Evolutionary conservation across 352 stramenopile genomes (phyloP).

Genomic region (Globisporangium radiosum): DNA sequence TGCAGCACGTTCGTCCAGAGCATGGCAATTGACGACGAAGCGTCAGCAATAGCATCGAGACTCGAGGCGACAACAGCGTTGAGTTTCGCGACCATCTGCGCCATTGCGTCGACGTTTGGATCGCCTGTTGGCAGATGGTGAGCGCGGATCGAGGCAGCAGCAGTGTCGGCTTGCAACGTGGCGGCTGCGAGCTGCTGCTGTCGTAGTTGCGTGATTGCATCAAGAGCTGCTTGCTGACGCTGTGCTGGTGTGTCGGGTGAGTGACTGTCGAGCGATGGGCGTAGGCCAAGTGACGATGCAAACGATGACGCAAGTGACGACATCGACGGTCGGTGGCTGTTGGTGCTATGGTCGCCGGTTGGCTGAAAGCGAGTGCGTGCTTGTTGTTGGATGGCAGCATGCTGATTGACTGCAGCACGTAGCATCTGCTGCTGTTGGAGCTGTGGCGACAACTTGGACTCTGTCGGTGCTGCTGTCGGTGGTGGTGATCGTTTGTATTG

Average conservation of each 20-base stretch:
- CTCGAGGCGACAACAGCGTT: slow-evolving; percentile 32
- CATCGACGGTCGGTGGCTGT: not conserved
- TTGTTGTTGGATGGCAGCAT: not conserved
- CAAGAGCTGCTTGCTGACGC: slow-evolving; percentile 9
- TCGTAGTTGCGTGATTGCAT: slow-evolving; percentile 2
- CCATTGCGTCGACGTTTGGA: slow-evolving; percentile 3
- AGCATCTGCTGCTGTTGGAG: slow-evolving; percentile 5
- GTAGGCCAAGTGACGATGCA: slow-evolving; percentile 9
- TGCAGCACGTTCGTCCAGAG: slow-evolving; percentile 37
- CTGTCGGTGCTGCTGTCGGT: not conserved
- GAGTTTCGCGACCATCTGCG: slow-evolving; percentile 38
- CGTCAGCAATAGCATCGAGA: slow-evolving; percentile 16
- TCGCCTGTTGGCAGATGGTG: not conserved
- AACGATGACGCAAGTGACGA: slow-evolving; percentile 6
- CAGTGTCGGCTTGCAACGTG: slow-evolving; percentile 14
- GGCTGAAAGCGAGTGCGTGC: slow-evolving; percentile 3
- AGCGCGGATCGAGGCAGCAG: not conserved
- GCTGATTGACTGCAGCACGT: not conserved
- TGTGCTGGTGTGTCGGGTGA: slow-evolving; percentile 7
- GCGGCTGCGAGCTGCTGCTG: slow-evolving; percentile 12
- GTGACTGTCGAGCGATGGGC: not conserved
- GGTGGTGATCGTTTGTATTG: not conserved
- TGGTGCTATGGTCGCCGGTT: not conserved
- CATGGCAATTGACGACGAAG: slow-evolving; percentile 1
- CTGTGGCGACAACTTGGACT: not conserved